These are phyloP conservation scores for Xylariales sp. DNA, from an alignment of 2,329 filamentous ascomycete genomes.

Conservation along the genomic window DNA sequence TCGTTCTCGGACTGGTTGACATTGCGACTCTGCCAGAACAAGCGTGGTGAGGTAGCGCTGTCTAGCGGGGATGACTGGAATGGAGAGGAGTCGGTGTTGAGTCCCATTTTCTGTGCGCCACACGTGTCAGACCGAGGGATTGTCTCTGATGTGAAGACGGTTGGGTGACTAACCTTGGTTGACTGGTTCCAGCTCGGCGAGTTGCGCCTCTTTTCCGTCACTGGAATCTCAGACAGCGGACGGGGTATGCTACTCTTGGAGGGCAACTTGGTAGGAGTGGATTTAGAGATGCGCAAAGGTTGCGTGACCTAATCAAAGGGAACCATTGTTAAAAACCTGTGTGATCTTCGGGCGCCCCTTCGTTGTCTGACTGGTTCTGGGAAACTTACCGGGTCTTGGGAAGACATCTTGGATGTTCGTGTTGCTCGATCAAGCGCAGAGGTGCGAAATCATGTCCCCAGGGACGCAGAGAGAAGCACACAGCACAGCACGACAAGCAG, in stretches of 20 bases:
- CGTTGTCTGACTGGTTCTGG: background rate
- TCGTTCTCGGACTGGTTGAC: conserved; percentile 68
- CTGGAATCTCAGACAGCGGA: conserved; percentile 84
- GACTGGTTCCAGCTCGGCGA: conserved; percentile 84
- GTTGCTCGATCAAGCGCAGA: background rate
- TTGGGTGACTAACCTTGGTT: conserved; percentile 56
- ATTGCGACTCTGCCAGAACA: conserved; percentile 87
- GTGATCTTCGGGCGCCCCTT: too few relatives aligned
- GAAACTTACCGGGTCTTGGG: conserved; percentile 5
- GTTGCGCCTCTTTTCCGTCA: conserved; percentile 81
- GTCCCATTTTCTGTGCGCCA: conserved; percentile 56
- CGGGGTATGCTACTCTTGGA: conserved; percentile 62
- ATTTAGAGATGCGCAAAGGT: conserved; percentile 77
- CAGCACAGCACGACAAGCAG: too few relatives aligned
- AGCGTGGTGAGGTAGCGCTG: conserved; percentile 66
- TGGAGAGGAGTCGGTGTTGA: conserved; percentile 72
- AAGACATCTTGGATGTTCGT: conserved; percentile 3
- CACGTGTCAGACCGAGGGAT: conserved; percentile 21
- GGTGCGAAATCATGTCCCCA: background rate
- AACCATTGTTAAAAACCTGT: background rate
- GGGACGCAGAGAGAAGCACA: too few relatives aligned
- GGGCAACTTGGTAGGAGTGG: conserved; percentile 53
- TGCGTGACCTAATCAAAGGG: conserved; percentile 35
- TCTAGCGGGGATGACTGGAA: conserved; percentile 80
- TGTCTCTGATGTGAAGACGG: conserved; percentile 10